phyloP scores from a whole-genome alignment of 2,329 filamentous ascomycete species.

The Aspergillus awamori region DNA sequence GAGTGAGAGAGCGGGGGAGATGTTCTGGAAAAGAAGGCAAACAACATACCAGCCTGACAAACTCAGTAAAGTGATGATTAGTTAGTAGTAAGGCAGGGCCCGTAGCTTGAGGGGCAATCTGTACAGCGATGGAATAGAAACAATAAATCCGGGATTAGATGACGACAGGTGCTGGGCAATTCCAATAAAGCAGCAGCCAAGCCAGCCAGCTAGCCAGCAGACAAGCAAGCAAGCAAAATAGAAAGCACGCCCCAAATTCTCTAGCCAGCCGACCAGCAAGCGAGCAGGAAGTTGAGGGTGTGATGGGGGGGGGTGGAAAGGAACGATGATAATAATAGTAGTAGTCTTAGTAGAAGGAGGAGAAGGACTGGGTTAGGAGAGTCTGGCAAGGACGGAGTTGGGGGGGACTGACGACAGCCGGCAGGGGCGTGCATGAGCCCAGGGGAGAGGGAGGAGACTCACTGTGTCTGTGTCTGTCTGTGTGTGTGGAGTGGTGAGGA shows the following conservation, averaged over 20 bases:
- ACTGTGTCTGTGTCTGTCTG: too few species aligned
- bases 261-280: constrained; percentile 5
- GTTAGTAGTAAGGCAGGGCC: not conserved
- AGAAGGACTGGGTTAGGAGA: too few species aligned
- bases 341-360: not conserved
- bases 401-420: constrained; percentile 9
- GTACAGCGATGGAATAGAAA: not conserved
- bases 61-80: not conserved
- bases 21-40: constrained; percentile 3
- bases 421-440: constrained; percentile 7
- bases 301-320: not conserved
- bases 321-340: not conserved
- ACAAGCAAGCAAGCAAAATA: not conserved
- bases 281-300: not conserved
- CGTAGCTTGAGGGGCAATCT: not conserved
- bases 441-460: not conserved
- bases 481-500: too few species aligned
- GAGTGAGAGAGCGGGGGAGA: not conserved
- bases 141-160: not conserved
- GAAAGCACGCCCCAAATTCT: not conserved
- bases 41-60: constrained; percentile 5
- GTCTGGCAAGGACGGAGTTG: not conserved
- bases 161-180: not conserved
- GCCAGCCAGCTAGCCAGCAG: not conserved
- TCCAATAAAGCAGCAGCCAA: not conserved